Percentiles rank a stretch among this genome's conserved stretches.
These are phyloP conservation scores for Gyromitra esculenta DNA, from an alignment of 2,329 filamentous ascomycete genomes.

Conservation along the genomic window DNA sequence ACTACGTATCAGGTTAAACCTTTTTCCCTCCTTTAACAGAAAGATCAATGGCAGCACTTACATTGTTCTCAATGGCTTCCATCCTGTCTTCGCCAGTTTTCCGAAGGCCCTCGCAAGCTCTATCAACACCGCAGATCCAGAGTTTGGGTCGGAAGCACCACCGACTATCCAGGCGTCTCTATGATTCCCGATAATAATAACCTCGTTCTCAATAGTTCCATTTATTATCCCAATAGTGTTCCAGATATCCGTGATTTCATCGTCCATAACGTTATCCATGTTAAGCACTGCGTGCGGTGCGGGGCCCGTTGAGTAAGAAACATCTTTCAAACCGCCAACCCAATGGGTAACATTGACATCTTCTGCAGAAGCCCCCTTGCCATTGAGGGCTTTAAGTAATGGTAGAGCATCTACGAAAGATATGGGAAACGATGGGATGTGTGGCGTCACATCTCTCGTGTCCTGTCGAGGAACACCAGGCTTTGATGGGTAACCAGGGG, in stretches of 20 bases:
- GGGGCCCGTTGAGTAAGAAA: constrained; percentile 82
- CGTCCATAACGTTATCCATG: constrained; percentile 80
- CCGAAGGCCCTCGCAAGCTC: constrained; percentile 81
- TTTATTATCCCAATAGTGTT: constrained; percentile 94
- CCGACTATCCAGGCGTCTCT: constrained; percentile 89
- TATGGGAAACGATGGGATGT: constrained; percentile 89
- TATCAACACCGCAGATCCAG: constrained; percentile 79
- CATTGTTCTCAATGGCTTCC: constrained; percentile 87
- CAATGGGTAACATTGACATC: constrained; percentile 75
- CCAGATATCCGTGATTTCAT: constrained; percentile 84
- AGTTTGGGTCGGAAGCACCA: constrained; percentile 84
- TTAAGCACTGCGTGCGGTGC: constrained; percentile 76
- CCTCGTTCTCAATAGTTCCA: constrained; percentile 76
- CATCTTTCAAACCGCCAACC: constrained; percentile 78
- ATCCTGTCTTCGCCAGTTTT: constrained; percentile 74
- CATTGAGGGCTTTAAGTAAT: constrained; percentile 88
- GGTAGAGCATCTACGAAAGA: constrained; percentile 88
- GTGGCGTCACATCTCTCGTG: constrained; percentile 75
- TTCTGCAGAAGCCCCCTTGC: constrained; percentile 79
- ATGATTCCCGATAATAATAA: constrained; percentile 90
- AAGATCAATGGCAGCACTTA: constrained; percentile 4
- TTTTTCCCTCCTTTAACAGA: neutral
- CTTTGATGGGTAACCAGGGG: constrained; percentile 91
- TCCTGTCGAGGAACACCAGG: constrained; percentile 82
- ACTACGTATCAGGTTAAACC: constrained; percentile 30